phyloP scores from a whole-genome alignment of 257 asterid species.

The Solanum piurae region DNA sequence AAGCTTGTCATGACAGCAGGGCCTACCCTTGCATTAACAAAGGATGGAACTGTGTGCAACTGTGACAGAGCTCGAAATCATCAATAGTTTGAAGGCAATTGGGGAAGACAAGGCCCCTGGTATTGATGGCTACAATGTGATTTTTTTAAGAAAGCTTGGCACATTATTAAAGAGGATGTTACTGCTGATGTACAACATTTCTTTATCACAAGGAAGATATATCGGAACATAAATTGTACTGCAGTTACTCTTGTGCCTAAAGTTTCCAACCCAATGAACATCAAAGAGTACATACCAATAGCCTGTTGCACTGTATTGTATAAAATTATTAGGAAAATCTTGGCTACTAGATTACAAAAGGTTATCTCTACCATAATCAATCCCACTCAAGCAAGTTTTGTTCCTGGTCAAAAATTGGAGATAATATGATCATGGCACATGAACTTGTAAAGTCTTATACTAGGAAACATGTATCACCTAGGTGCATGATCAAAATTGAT shows the following conservation, averaged over 20 bases:
- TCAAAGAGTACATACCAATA: not conserved
- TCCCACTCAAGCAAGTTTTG: not conserved
- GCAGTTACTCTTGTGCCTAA: not conserved
- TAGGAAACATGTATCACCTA: not conserved
- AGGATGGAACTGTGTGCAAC: not conserved
- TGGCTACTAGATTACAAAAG: not conserved
- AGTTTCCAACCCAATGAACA: not conserved
- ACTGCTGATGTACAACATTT: not conserved
- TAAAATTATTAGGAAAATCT: not conserved
- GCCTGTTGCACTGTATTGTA: not conserved
- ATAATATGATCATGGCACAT: not conserved
- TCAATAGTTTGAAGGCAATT: not conserved
- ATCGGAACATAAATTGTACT: fast-evolving
- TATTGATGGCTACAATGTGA: not conserved
- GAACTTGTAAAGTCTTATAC: not conserved
- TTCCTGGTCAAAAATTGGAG: not conserved
- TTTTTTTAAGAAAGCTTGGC: not conserved
- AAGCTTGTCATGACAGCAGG: not conserved
- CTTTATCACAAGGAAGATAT: not conserved
- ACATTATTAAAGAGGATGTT: not conserved
- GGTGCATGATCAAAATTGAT: not conserved
- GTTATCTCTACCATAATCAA: not conserved
- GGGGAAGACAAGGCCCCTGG: not conserved
- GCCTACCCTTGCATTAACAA: not conserved
- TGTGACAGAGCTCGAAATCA: not conserved